These are phyloP conservation scores for Epichloe festucae DNA, from an alignment of 2,329 filamentous ascomycete genomes.

Conservation along the genomic window DNA sequence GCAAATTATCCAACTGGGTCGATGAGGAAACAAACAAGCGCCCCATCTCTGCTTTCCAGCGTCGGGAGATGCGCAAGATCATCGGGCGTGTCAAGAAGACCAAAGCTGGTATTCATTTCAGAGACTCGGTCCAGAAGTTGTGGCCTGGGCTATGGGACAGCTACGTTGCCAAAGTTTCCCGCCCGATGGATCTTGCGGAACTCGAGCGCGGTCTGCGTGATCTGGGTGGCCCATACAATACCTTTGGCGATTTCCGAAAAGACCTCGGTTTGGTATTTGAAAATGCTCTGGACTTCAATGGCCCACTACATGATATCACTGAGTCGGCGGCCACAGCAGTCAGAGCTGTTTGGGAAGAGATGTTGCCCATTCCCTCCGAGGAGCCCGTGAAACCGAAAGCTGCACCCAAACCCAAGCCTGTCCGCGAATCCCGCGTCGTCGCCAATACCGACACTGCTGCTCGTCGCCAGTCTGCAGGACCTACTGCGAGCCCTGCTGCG, in stretches of 20 bases:
- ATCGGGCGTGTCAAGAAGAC: slow-evolving; percentile 75
- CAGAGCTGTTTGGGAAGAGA: slow-evolving; percentile 35
- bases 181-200: slow-evolving; percentile 72
- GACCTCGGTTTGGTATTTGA: slow-evolving; percentile 68
- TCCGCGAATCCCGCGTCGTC: slow-evolving; percentile 21
- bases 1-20: slow-evolving; percentile 25
- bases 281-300: slow-evolving; percentile 77
- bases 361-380: slow-evolving; percentile 30
- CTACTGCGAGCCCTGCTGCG: slow-evolving; percentile 17
- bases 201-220: slow-evolving; percentile 72
- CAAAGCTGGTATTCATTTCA: slow-evolving; percentile 64
- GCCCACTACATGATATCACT: slow-evolving; percentile 60
- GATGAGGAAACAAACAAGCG: slow-evolving; percentile 31
- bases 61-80: slow-evolving; percentile 49
- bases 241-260: slow-evolving; percentile 57
- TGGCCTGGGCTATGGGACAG: slow-evolving; percentile 66
- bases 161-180: slow-evolving; percentile 52
- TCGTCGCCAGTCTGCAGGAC: slow-evolving; percentile 18
- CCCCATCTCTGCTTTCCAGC: slow-evolving; percentile 45
- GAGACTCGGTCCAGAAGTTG: slow-evolving; percentile 61
- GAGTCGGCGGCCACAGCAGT: slow-evolving; percentile 41
- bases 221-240: slow-evolving; percentile 44
- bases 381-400: slow-evolving; percentile 48
- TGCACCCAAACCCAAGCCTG: slow-evolving; percentile 25
- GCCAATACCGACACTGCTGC: slow-evolving; percentile 12